Percentiles rank a stretch among this genome's conserved stretches.
Conservation (phyloP, 805 yeast species). For the Kurtzmaniella fragi region DNA sequence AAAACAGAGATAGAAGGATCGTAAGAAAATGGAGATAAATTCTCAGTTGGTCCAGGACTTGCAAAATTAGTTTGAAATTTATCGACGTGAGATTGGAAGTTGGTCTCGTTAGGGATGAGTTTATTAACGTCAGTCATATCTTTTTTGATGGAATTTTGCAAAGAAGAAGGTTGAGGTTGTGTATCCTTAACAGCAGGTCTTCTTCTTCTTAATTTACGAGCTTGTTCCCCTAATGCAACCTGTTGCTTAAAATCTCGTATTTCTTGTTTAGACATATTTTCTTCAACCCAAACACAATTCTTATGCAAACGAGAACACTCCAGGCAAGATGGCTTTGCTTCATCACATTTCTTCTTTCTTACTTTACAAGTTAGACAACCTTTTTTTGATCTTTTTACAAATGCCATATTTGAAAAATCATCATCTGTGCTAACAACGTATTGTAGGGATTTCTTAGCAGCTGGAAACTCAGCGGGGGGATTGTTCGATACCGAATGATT, state of each 20-base stretch:
- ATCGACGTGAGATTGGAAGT: too few relatives aligned
- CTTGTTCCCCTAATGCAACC: constrained; percentile 36
- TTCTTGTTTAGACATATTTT: constrained; percentile 37
- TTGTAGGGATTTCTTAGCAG: too few relatives aligned
- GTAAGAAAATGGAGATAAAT: too few relatives aligned
- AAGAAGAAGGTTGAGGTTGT: too few relatives aligned
- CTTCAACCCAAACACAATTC: constrained; percentile 45
- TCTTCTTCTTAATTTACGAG: constrained; percentile 39
- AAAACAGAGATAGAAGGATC: too few relatives aligned
- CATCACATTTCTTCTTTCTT: constrained; percentile 57
- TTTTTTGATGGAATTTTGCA: too few relatives aligned
- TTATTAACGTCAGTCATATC: too few relatives aligned
- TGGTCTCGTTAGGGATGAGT: too few relatives aligned
- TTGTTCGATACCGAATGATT: too few relatives aligned
- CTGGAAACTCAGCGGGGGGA: too few relatives aligned
- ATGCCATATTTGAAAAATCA: constrained; percentile 3
- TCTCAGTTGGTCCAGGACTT: background rate
- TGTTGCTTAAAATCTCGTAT: constrained; percentile 27
- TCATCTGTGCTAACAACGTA: too few relatives aligned
- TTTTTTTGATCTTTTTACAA: constrained; percentile 41
- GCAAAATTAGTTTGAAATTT: too few relatives aligned
- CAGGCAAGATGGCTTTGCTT: constrained; percentile 44
- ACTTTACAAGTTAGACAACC: constrained; percentile 69
- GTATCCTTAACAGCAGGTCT: constrained; percentile 7
- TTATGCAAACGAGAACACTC: constrained; percentile 44